A percentile compares a stretch with the other conserved stretches of the same genome.
These are phyloP conservation scores for Amauroascus niger DNA, from an alignment of 2,329 filamentous ascomycete genomes.

Conservation along the genomic window DNA sequence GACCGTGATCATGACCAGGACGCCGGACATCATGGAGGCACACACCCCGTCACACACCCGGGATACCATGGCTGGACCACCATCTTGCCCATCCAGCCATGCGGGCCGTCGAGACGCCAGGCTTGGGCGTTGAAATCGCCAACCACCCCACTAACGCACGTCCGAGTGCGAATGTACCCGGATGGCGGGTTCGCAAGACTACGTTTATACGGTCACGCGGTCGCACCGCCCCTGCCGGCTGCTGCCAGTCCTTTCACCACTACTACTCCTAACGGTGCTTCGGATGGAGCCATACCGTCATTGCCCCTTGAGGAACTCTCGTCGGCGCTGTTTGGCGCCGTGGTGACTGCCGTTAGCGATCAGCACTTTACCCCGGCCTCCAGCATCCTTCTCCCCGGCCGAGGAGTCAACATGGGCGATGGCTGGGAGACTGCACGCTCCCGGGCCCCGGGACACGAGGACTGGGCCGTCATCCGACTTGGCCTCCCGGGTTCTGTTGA, in stretches of 20 bases:
- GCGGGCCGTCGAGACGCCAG: conserved; percentile 35
- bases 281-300: background rate
- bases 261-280: background rate
- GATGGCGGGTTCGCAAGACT: conserved; percentile 39
- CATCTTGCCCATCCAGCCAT: conserved; percentile 31
- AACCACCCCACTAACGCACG: conserved; percentile 33
- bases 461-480: conserved; percentile 36
- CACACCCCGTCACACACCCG: conserved; percentile 26
- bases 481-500: conserved; percentile 32
- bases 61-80: conserved; percentile 32
- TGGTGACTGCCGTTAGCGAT: conserved; percentile 33
- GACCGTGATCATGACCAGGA: background rate
- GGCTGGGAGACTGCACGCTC: conserved; percentile 38
- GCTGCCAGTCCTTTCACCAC: no score
- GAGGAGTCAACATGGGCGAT: conserved; percentile 38
- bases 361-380: conserved; percentile 36
- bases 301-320: conserved; percentile 32
- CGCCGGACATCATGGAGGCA: no score
- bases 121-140: conserved; percentile 32
- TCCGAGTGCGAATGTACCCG: conserved; percentile 38
- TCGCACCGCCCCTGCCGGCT: conserved; percentile 25
- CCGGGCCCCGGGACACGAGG: conserved; percentile 31
- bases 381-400: conserved; percentile 35
- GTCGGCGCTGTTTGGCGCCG: conserved; percentile 34
- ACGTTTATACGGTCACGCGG: conserved; percentile 35